A percentile compares a stretch with the other conserved stretches of the same genome.
Evolutionary conservation across 805 yeast genomes (phyloP).

Genomic region (Candida awuae): DNA sequence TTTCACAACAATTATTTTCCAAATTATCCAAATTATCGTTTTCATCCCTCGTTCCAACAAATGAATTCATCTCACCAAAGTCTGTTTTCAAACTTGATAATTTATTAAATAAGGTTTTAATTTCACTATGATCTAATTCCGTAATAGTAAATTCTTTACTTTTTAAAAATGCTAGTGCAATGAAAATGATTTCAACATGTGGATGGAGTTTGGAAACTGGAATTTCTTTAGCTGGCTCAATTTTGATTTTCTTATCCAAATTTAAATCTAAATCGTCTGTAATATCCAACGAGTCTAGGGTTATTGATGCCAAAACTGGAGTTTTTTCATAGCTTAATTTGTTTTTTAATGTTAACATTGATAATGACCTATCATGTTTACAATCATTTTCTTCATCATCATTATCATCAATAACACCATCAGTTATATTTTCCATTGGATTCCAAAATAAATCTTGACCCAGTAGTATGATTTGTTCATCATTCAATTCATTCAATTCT

Average conservation of each 20-base stretch:
- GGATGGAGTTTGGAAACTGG: slow-evolving; percentile 62
- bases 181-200: slow-evolving; percentile 68
- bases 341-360: slow-evolving; percentile 24
- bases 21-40: slow-evolving; percentile 1
- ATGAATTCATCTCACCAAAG: slow-evolving; percentile 22
- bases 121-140: slow-evolving; percentile 87
- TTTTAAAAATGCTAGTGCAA: slow-evolving; percentile 70
- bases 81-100: slow-evolving; percentile 36
- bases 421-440: slow-evolving; percentile 22
- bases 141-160: slow-evolving; percentile 69
- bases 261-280: background rate
- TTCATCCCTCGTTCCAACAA: slow-evolving; percentile 17
- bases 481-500: slow-evolving; percentile 16
- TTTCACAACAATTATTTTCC: background rate
- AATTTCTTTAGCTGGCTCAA: slow-evolving; percentile 25
- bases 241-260: slow-evolving; percentile 4
- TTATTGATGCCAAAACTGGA: slow-evolving; percentile 23
- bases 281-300: slow-evolving; percentile 8
- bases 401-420: background rate
- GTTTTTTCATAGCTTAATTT: slow-evolving; percentile 23
- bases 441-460: slow-evolving; percentile 66
- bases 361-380: slow-evolving; percentile 23
- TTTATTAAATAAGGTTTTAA: slow-evolving; percentile 64
- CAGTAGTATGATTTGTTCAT: slow-evolving; percentile 23
- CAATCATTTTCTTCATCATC: background rate